Percentiles rank a stretch among this genome's conserved stretches.
These are phyloP conservation scores for Populus nigra DNA, from an alignment of 345 rosid genomes.

Conservation along the genomic window DNA sequence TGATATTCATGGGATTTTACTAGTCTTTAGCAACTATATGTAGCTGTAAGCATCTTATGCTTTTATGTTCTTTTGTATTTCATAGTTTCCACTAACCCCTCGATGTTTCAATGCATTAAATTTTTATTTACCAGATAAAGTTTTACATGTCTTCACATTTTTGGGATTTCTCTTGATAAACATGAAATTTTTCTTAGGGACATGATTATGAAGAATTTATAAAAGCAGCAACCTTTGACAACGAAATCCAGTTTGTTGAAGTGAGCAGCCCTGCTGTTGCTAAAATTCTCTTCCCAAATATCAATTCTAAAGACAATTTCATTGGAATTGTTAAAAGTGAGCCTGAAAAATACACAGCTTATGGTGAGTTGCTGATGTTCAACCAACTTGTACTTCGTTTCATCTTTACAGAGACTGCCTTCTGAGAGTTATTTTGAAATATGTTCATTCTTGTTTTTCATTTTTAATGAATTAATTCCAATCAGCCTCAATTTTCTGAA, in stretches of 20 bases:
- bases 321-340: constrained; percentile 78
- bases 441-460: neutral
- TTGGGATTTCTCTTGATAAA: neutral
- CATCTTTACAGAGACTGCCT: neutral
- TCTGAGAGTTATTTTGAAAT: neutral
- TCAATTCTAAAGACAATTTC: constrained; percentile 36
- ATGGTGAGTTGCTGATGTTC: constrained; percentile 47
- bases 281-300: constrained; percentile 55
- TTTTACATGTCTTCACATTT: neutral
- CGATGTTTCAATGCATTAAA: neutral
- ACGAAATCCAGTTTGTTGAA: constrained; percentile 75
- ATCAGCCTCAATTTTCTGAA: constrained; percentile 7
- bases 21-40: neutral
- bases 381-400: neutral
- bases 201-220: constrained; percentile 58
- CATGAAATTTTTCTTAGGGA: constrained; percentile 44
- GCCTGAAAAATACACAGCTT: constrained; percentile 63
- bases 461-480: neutral
- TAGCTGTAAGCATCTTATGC: neutral
- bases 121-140: neutral
- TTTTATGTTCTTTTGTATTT: neutral
- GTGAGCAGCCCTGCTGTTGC: constrained; percentile 45
- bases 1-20: neutral
- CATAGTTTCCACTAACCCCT: neutral
- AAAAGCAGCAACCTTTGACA: constrained; percentile 58